Conservation (phyloP, 371 early-diverging fungal genomes). For the Vittaforma corneae region DNA sequence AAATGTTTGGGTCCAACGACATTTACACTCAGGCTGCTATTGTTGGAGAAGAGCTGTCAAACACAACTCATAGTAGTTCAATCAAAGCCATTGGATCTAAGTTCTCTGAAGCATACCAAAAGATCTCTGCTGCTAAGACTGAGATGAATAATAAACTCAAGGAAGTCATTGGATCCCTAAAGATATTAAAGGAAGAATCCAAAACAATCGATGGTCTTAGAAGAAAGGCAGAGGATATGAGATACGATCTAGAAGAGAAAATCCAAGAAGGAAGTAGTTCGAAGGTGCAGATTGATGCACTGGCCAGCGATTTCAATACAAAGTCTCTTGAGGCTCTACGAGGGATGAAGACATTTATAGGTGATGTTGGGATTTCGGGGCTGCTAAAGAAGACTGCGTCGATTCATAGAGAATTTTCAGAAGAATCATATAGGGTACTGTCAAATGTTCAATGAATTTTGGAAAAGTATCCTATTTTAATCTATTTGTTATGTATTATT, state of each 20-base stretch:
- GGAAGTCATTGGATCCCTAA: slow-evolving; percentile 28
- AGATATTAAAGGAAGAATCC: slow-evolving; percentile 37
- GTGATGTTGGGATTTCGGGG: slow-evolving; percentile 37
- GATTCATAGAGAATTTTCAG: slow-evolving; percentile 30
- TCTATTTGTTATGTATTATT: too few relatives aligned
- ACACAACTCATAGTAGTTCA: slow-evolving; percentile 3
- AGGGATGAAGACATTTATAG: slow-evolving; percentile 45
- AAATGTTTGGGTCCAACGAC: slow-evolving; percentile 37
- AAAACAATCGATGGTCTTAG: slow-evolving; percentile 50
- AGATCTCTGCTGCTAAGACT: slow-evolving; percentile 37
- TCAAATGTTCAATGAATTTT: too few relatives aligned
- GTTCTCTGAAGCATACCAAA: slow-evolving; percentile 36
- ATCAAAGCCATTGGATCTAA: slow-evolving; percentile 23
- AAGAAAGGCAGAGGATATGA: slow-evolving; percentile 34
- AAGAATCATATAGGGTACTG: too few relatives aligned
- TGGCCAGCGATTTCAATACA: slow-evolving; percentile 19
- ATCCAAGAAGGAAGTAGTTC: slow-evolving; percentile 12
- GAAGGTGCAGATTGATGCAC: slow-evolving; percentile 1
- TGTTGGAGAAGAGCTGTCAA: slow-evolving; percentile 18
- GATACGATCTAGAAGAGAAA: slow-evolving; percentile 51
- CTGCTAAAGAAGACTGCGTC: slow-evolving; percentile 31
- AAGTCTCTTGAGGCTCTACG: slow-evolving; percentile 1
- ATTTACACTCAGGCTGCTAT: slow-evolving; percentile 42
- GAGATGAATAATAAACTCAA: slow-evolving; percentile 48
- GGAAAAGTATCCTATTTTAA: too few relatives aligned